phyloP scores from a whole-genome alignment of 352 stramenopile genomes.

The Pythium volutum region DNA sequence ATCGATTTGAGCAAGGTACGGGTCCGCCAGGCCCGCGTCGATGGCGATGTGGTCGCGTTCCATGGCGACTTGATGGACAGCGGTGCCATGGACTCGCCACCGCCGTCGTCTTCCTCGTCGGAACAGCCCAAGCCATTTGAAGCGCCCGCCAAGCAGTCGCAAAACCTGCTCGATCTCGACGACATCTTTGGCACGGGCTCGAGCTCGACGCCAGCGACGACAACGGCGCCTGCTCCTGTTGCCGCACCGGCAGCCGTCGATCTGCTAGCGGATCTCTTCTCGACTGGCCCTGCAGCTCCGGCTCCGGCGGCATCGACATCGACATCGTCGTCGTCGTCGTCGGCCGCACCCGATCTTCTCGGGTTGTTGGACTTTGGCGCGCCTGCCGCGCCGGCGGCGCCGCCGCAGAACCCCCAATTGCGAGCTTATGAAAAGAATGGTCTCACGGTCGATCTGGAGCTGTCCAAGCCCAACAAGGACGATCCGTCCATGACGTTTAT shows the following conservation, averaged over 20 bases:
- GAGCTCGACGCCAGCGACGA: constrained; percentile 11
- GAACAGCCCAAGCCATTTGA: constrained; percentile 13
- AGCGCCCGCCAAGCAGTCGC: constrained; percentile 11
- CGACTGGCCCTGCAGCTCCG: constrained; percentile 33
- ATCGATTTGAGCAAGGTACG: constrained; percentile 89
- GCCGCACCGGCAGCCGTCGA: constrained; percentile 61
- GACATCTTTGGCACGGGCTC: constrained; percentile 92
- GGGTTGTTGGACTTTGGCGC: constrained; percentile 77
- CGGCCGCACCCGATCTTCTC: constrained; percentile 40
- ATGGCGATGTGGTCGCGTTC: constrained; percentile 18
- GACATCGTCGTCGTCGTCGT: neutral
- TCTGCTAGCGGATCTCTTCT: constrained; percentile 95
- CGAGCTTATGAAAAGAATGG: constrained; percentile 96
- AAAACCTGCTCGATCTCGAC: constrained; percentile 93
- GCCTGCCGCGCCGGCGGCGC: constrained; percentile 24
- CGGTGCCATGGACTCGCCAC: constrained; percentile 12
- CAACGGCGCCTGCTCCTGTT: constrained; percentile 24
- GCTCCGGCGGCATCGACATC: constrained; percentile 16
- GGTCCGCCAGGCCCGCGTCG: constrained; percentile 52
- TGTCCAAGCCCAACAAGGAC: constrained; percentile 91
- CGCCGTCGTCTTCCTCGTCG: neutral
- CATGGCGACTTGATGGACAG: constrained; percentile 85
- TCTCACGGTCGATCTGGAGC: constrained; percentile 89
- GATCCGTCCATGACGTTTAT: constrained; percentile 92
- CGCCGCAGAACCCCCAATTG: constrained; percentile 51